Base-by-base conservation (phyloP, 2,329 filamentous ascomycete genomes). In the Xylaria digitata region DNA sequence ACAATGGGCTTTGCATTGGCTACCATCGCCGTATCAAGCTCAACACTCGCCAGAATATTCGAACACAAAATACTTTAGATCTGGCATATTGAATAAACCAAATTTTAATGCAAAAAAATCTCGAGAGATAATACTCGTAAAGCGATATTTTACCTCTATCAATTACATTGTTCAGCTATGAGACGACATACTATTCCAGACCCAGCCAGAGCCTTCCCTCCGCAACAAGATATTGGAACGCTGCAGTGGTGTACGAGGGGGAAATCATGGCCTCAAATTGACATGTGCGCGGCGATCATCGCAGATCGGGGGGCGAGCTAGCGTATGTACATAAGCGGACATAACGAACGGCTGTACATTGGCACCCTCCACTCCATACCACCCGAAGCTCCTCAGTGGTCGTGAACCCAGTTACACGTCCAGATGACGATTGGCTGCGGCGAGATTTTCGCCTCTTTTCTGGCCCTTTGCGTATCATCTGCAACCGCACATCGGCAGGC, bases 391-490 rank as follows among this genome's bases (percentile, higher is more conserved):
- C 32, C 32, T 19, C 15, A 32, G 55, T 46, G 59, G 34, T 23
- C 30, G 45, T n/a, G n/a, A 48, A 48, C 58, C 53, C 49, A 43
- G 46, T 52, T 40, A 32, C 26, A 6, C 8, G 48, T 34, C 37
- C 37, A 4, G 11, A 58, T 23, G 13, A 48, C 59, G 34, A 66
- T 63, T 66, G 59, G 59, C 23, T 45, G 42, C 23, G 15, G 23
- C 9, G 26, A 30, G 23, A 63, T 50, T 23, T 42, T 54, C 19
- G 54, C 54, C 50, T 54, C 46, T 53, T 54, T 46, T 34, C 56
- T 50, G 52, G 57, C 40, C 37, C 7, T 19, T 50, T 15, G 46
- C 30, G 63, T 42, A 37, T 63, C 60, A 59, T 63, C 53, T 58
- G 59, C 54, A 37, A 53, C 48, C 54, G 32, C 53, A 32, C 53